Evolutionary conservation across 2,329 filamentous ascomycete species (phyloP).

Genomic region (Dryadomyces quercus-mongolicae): DNA sequence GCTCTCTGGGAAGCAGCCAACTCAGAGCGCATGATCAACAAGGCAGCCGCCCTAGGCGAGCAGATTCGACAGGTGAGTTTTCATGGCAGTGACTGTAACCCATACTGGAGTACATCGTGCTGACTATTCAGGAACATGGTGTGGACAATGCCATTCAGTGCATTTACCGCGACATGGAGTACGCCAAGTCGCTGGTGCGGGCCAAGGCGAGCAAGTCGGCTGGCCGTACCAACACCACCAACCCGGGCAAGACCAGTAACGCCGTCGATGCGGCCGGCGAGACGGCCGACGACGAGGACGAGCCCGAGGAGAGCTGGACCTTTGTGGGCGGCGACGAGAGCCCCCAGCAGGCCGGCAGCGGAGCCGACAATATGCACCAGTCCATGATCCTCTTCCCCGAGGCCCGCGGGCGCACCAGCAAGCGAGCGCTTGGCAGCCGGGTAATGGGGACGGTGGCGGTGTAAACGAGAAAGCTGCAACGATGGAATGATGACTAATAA

Average conservation of each 20-base stretch:
- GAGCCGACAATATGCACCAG: slow-evolving; percentile 3
- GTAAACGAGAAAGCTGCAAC: neutral
- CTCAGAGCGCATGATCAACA: slow-evolving; percentile 81
- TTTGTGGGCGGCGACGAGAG: slow-evolving; percentile 50
- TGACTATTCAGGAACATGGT: slow-evolving; percentile 61
- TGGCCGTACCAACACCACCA: slow-evolving; percentile 6
- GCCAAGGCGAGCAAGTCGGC: slow-evolving; percentile 39
- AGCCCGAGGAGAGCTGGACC: slow-evolving; percentile 80
- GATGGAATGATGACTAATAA: too few species aligned
- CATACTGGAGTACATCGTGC: slow-evolving; percentile 4
- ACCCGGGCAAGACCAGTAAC: slow-evolving; percentile 15
- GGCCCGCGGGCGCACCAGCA: neutral
- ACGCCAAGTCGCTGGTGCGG: slow-evolving; percentile 74
- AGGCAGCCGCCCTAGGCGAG: slow-evolving; percentile 70
- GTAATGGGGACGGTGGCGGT: neutral
- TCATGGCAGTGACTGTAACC: neutral
- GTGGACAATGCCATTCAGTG: slow-evolving; percentile 83
- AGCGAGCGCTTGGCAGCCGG: neutral
- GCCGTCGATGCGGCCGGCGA: slow-evolving; percentile 20
- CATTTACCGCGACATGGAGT: slow-evolving; percentile 91
- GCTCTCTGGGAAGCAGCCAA: slow-evolving; percentile 88
- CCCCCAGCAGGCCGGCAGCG: slow-evolving; percentile 3
- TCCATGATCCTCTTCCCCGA: neutral
- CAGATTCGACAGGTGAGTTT: slow-evolving; percentile 68
- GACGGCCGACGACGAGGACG: slow-evolving; percentile 40